Evolutionary conservation across 1,139 yeast species (phyloP).

Genomic region (Williopsis jadinii): DNA sequence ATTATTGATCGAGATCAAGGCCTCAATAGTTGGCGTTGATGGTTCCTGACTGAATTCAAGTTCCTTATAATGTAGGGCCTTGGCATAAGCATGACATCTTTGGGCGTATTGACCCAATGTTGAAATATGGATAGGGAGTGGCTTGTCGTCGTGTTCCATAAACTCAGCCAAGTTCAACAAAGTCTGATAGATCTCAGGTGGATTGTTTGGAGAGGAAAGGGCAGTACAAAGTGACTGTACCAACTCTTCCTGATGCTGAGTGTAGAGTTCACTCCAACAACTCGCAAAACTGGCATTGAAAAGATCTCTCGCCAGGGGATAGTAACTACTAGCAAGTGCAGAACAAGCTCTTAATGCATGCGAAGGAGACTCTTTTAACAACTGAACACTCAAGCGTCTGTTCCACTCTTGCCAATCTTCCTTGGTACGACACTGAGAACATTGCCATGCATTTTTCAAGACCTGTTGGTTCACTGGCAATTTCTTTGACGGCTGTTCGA

Average conservation of each 20-base stretch:
- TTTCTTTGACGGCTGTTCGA: slow-evolving; percentile 66
- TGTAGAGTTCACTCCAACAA: slow-evolving; percentile 90
- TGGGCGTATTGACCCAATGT: slow-evolving; percentile 92
- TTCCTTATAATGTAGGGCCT: slow-evolving; percentile 93
- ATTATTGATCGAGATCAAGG: slow-evolving; percentile 86
- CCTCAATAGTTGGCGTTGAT: slow-evolving; percentile 85
- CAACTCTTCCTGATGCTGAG: slow-evolving; percentile 88
- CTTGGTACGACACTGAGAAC: slow-evolving; percentile 77
- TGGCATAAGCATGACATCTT: slow-evolving; percentile 95
- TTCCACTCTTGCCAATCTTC: slow-evolving; percentile 99
- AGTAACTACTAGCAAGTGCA: slow-evolving; percentile 78
- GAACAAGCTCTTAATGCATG: slow-evolving; percentile 94
- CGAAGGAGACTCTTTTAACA: slow-evolving; percentile 88
- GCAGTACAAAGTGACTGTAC: slow-evolving; percentile 85
- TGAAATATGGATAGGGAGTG: slow-evolving; percentile 83
- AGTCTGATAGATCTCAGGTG: slow-evolving; percentile 93
- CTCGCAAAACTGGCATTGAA: slow-evolving; percentile 95
- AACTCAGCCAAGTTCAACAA: slow-evolving; percentile 86
- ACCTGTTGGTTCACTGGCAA: slow-evolving; percentile 45
- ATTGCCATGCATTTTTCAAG: slow-evolving; percentile 81
- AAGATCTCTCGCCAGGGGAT: slow-evolving; percentile 83
- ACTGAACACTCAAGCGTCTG: slow-evolving; percentile 74
- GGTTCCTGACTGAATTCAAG: slow-evolving; percentile 92
- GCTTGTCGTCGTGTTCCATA: slow-evolving; percentile 96
- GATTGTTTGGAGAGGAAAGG: slow-evolving; percentile 81